These are phyloP conservation scores for Mallotus repandus DNA, from an alignment of 441 rosid genomes.

Conservation along the genomic window DNA sequence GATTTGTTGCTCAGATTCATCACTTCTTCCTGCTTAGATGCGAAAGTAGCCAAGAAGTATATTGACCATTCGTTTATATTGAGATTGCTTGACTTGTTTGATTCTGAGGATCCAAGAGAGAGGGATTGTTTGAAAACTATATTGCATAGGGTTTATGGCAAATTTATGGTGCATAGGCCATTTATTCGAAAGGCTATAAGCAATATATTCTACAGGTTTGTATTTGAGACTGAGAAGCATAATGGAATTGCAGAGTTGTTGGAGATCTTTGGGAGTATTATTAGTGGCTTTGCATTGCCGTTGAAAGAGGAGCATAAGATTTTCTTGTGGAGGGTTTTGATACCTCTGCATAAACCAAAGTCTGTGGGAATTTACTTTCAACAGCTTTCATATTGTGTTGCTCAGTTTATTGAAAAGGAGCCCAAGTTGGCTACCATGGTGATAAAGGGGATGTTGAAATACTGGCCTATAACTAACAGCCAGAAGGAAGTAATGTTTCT, in stretches of 20 bases:
- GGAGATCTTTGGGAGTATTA: conserved; percentile 85
- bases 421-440: conserved; percentile 64
- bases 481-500: conserved; percentile 92
- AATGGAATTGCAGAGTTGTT: conserved; percentile 82
- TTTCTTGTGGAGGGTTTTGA: conserved; percentile 74
- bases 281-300: conserved; percentile 85
- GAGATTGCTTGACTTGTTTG: conserved; percentile 79
- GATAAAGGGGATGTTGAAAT: conserved; percentile 72
- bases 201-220: conserved; percentile 69
- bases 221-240: conserved; percentile 78
- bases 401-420: conserved; percentile 80
- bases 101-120: conserved; percentile 90
- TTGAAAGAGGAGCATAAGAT: conserved; percentile 90
- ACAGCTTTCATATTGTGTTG: conserved; percentile 68
- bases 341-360: conserved; percentile 87
- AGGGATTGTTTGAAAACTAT: conserved; percentile 80
- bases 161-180: conserved; percentile 92
- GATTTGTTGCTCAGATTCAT: conserved; percentile 79
- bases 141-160: conserved; percentile 76
- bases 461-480: conserved; percentile 83
- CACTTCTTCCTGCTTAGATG: conserved; percentile 67
- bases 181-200: conserved; percentile 75
- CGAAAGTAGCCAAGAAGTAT: conserved; percentile 77
- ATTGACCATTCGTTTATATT: conserved; percentile 78
- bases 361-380: conserved; percentile 75